Evolutionary conservation across 768 basidiomycete species (phyloP), one percentile per base, ranked within the genome.

Genomic region (Podaxis sp.): DNA sequence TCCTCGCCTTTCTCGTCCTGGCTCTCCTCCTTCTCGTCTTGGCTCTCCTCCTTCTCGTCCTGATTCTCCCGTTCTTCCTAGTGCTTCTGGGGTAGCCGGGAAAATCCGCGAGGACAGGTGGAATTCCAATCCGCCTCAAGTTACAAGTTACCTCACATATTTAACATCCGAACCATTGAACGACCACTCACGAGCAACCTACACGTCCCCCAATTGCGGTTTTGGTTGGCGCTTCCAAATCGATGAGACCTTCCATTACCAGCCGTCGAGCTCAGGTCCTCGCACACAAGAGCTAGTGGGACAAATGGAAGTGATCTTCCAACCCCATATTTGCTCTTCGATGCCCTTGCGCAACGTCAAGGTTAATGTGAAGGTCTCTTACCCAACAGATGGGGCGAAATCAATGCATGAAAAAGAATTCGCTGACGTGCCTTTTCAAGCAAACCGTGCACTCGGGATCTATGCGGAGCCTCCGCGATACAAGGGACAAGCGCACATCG

Each of bases 221-320:
- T 36, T 61, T 19, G 52, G 60, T 22, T 61, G 60, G 60, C 60
- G 53, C 9, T 61, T 54, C 53, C 42, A 48, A 9, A 2, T 61
- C 42, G 22, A 2, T 1, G 52, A 61, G n/a, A 44, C 9, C 40
- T 61, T 61, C 28, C 52, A 46, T 12, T 54, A 44, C 28, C 24
- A 36, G 52, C 2, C 17, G 11, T 61, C 53, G 26, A 12, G 36
- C 19, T 30, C 39, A 30, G n/a, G 19, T 4, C 40, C 52, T 53
- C 60, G 28, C 15, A 9, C 24, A 3, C 52, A 61, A 36, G 60
- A 53, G 40, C 52, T 61, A 4, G n/a, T 61, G n/a, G 60, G 60
- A 30, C 40, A 8, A 7, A 12, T 61, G 26, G 39, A 53, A 11
- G 22, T 61, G 39, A 30, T 17, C 5, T 54, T 53, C 22, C 24